These are phyloP conservation scores for Geotrichum bryndzae DNA, from an alignment of 1,139 yeast genomes.

Conservation along the genomic window DNA sequence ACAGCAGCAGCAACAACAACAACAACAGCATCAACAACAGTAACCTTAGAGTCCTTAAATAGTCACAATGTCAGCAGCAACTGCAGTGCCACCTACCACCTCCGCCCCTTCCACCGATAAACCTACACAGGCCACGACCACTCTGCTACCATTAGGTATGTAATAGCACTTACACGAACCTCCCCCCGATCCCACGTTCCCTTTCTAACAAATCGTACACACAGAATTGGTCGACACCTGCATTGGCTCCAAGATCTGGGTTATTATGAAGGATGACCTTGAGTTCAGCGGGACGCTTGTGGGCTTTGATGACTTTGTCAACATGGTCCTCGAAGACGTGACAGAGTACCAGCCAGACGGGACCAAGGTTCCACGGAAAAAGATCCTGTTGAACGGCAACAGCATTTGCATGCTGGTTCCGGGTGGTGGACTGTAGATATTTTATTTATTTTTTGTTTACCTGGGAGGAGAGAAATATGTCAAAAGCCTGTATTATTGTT, in stretches of 20 bases:
- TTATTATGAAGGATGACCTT: constrained; percentile 60
- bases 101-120: not conserved
- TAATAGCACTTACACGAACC: not conserved
- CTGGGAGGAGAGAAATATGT: not conserved
- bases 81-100: not conserved
- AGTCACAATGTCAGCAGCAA: not conserved
- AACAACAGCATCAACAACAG: not conserved
- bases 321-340: constrained; percentile 81
- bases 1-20: not conserved
- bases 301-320: constrained; percentile 94
- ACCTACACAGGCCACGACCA: not conserved
- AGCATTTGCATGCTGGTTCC: constrained; percentile 63
- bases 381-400: constrained; percentile 83
- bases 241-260: constrained; percentile 74
- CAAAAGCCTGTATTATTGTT: not conserved
- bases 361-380: constrained; percentile 44
- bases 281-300: constrained; percentile 82
- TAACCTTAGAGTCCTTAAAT: not conserved
- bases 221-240: constrained; percentile 82
- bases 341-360: constrained; percentile 51
- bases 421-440: constrained; percentile 19
- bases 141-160: constrained; percentile 15
- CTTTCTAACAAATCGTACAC: constrained; percentile 41
- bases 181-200: constrained; percentile 29
- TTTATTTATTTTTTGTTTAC: not conserved